Percentiles rank a stretch among this genome's conserved stretches.
Conservation (phyloP, 2,329 filamentous ascomycete genomes). For the Ophiostoma sp. region DNA sequence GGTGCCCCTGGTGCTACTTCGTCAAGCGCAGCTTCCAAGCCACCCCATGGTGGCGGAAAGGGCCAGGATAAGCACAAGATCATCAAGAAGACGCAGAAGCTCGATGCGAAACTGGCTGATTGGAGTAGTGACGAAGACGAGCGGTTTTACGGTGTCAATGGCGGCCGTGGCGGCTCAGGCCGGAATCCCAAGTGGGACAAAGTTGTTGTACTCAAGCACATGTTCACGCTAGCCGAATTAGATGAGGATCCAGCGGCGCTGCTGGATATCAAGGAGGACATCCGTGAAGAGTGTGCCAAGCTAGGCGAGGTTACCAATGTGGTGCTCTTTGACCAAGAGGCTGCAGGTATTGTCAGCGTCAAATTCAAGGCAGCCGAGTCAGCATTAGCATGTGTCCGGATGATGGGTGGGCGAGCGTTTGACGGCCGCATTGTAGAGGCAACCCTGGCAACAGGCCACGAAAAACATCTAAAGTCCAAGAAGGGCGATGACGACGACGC, state of each 20-base stretch:
- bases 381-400: conserved; percentile 64
- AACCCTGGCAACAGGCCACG: conserved; percentile 62
- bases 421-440: conserved; percentile 67
- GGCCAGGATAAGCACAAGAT: conserved; percentile 76
- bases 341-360: conserved; percentile 77
- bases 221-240: conserved; percentile 84
- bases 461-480: conserved; percentile 47
- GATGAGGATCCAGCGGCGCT: conserved; percentile 77
- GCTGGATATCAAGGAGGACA: conserved; percentile 90
- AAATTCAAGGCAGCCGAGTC: conserved; percentile 68
- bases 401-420: conserved; percentile 78
- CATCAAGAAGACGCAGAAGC: conserved; percentile 82
- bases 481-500: conserved; percentile 25
- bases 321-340: conserved; percentile 80
- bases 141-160: conserved; percentile 23
- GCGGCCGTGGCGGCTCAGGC: conserved; percentile 31
- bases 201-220: conserved; percentile 80
- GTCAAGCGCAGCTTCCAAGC: not conserved
- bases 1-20: not conserved
- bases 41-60: not conserved
- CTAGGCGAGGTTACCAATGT: conserved; percentile 86
- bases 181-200: conserved; percentile 59
- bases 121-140: conserved; percentile 86
- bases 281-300: conserved; percentile 82
- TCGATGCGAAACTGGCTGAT: conserved; percentile 86